These are phyloP conservation scores for Euphrasia confusa DNA, from an alignment of 257 asterid genomes.

Conservation along the genomic window DNA sequence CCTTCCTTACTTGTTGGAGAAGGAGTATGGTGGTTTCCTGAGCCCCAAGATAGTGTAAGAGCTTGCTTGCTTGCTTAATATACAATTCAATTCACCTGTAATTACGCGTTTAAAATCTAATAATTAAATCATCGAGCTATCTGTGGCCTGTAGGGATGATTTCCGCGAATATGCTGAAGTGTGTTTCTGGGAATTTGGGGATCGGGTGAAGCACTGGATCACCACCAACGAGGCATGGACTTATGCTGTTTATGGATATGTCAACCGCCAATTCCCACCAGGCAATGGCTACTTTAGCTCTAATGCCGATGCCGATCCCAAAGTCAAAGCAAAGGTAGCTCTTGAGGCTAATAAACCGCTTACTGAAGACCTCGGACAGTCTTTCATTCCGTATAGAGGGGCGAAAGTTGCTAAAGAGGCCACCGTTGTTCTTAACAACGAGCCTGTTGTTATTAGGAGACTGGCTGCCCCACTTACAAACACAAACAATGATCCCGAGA, in stretches of 20 bases:
- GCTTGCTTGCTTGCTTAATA: neutral
- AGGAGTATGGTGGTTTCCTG: constrained; percentile 25
- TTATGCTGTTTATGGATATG: constrained; percentile 27
- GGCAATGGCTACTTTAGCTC: constrained; percentile 14
- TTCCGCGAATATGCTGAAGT: constrained; percentile 22
- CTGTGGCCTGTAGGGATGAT: constrained; percentile 14
- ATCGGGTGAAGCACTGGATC: constrained; percentile 8
- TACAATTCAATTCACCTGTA: too few relatives aligned
- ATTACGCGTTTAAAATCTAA: neutral
- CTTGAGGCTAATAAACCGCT: neutral
- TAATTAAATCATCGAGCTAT: too few relatives aligned
- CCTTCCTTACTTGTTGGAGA: constrained; percentile 33
- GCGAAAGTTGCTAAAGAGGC: neutral
- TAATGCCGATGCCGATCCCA: neutral
- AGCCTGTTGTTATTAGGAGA: neutral
- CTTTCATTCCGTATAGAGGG: neutral
- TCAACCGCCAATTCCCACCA: constrained; percentile 21
- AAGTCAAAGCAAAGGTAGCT: neutral
- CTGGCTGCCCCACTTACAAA: neutral
- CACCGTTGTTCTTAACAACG: neutral
- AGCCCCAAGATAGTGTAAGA: constrained; percentile 11
- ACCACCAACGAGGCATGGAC: constrained; percentile 41
- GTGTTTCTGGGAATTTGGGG: constrained; percentile 46
- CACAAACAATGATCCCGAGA: neutral
- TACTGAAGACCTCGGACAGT: neutral